Evolutionary conservation across 768 basidiomycete genomes (phyloP).

Genomic region (Termitomyces titanicus): DNA sequence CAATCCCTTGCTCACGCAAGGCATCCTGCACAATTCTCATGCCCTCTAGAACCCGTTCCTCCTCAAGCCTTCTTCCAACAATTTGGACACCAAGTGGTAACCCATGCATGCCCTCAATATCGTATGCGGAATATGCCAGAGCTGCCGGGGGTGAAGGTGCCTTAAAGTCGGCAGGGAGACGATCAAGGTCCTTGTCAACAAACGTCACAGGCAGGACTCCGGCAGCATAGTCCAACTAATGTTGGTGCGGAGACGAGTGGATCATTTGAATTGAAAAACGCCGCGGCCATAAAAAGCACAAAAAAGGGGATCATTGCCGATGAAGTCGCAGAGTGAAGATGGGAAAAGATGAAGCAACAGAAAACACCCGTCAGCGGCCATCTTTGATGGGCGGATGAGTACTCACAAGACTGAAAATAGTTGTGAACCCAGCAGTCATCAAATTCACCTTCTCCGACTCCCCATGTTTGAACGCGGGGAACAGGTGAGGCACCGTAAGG

Average conservation of each 20-base stretch:
- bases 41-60: slow-evolving; percentile 69
- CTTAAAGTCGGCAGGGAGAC: slow-evolving; percentile 30
- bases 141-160: slow-evolving; percentile 12
- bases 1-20: slow-evolving; percentile 26
- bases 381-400: slow-evolving; percentile 1
- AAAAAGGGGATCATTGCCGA: neutral
- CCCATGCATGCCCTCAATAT: slow-evolving; percentile 61
- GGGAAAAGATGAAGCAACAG: neutral
- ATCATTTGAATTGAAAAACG: neutral
- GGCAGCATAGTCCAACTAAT: slow-evolving; percentile 50
- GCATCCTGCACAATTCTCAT: slow-evolving; percentile 53
- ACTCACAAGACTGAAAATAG: slow-evolving; percentile 62
- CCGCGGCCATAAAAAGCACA: neutral
- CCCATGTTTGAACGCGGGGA: slow-evolving; percentile 55
- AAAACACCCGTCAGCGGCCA: slow-evolving; percentile 8
- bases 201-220: slow-evolving; percentile 59
- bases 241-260: neutral
- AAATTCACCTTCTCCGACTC: slow-evolving; percentile 49
- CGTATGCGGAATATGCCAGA: slow-evolving; percentile 45
- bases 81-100: slow-evolving; percentile 68
- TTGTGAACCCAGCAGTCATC: slow-evolving; percentile 60
- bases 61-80: slow-evolving; percentile 58
- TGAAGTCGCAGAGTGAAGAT: neutral
- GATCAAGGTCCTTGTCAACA: slow-evolving; percentile 38
- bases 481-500: slow-evolving; percentile 56